A percentile compares a stretch with the other conserved stretches of the same genome.
These are phyloP conservation scores for Sphaerulina vaccinii DNA, from an alignment of 2,329 filamentous ascomycete genomes.

Conservation along the genomic window DNA sequence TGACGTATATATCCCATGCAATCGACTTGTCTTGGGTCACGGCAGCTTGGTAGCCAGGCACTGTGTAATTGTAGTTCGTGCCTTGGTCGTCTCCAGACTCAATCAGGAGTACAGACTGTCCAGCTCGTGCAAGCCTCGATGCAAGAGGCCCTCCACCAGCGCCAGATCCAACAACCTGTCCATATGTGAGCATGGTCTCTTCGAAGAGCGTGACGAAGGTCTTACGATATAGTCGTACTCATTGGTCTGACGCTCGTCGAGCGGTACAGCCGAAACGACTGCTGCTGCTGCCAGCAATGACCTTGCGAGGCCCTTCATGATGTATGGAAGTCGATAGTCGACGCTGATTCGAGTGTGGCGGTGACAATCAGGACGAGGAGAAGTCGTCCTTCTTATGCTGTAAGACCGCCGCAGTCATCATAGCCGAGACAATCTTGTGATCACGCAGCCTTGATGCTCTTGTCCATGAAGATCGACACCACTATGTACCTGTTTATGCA, in stretches of 20 bases:
- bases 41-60: constrained; percentile 49
- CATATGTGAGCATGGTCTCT: background rate
- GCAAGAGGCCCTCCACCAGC: constrained; percentile 60
- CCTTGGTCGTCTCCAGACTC: constrained; percentile 61
- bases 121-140: constrained; percentile 56
- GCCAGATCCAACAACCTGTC: constrained; percentile 56
- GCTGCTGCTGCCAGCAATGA: constrained; percentile 9
- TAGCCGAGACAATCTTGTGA: background rate
- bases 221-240: constrained; percentile 51
- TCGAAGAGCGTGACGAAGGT: background rate
- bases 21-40: constrained; percentile 16
- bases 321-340: background rate
- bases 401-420: background rate
- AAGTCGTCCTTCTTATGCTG: background rate
- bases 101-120: constrained; percentile 59
- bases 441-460: background rate
- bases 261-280: constrained; percentile 9
- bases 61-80: constrained; percentile 50
- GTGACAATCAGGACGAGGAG: background rate
- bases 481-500: background rate
- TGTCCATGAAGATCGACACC: background rate
- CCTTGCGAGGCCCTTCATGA: constrained; percentile 7
- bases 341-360: background rate
- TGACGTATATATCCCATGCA: constrained; percentile 47
- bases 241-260: constrained; percentile 11